Evolutionary conservation across 2,329 filamentous ascomycete species (phyloP), one percentile per base, ranked within the genome.

Genomic region (Fusarium sp.): DNA sequence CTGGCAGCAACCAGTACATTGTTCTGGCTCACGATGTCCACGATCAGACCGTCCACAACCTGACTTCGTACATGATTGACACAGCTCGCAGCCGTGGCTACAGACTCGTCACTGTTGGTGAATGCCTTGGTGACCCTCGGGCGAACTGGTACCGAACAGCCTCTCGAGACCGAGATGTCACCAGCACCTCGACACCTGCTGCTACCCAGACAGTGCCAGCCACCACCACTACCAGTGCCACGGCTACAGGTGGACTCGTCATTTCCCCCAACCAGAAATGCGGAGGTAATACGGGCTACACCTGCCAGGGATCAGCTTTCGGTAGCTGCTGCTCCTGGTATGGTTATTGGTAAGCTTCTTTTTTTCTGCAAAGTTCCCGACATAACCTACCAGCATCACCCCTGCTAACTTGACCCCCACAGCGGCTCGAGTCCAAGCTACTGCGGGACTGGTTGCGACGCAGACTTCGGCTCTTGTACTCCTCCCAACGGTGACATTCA

Each of bases 21-120:
- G 80, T 84, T 20, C 85, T 90, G 51, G 82, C 82, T 0, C 86
- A 87, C 69, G 85, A 87, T 65, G 83, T 86, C 25, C 83, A 86
- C 58, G 75, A 82, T 57, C 80, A 84, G 68, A 85, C 84, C 0
- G 84, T 83, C 6, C 68, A 76, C 9, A 82, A 79, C 40, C 75
- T 87, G 60, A 76, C 78, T 7, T 49, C 74, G 73, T 83, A 78
- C 73, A 85, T 86, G 83, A 74, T 86, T 20, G 64, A 77, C 14
- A 76, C 75, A 52, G 78, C 86, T 16, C 72, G 74, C 25, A 69
- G 75, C 6, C 78, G 82, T 20, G 86, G 85, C 0, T 83, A 82
- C 69, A 76, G 71, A 47, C 82, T 83, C 45, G 85, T 87, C 29
- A 87, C 87, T 2, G 83, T 89, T 7, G 88, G 86, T 1, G 85